Percentiles rank a stretch among this genome's conserved stretches.
Conservation (phyloP, 768 basidiomycete genomes). For the Lactarius vividus region DNA sequence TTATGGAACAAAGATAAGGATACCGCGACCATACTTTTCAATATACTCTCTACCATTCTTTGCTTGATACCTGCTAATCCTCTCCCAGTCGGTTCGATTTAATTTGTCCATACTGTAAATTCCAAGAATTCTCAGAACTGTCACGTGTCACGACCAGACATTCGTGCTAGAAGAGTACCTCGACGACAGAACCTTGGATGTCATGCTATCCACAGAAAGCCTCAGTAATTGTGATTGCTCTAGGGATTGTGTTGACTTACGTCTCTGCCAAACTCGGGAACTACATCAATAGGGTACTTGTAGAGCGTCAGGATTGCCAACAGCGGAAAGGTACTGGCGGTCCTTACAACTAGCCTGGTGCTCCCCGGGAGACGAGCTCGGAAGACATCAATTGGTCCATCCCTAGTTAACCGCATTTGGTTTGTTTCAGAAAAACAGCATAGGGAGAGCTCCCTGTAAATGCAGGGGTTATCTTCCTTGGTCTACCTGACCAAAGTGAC, state of each 20-base stretch:
- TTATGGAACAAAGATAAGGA: neutral
- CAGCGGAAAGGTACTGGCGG: too few relatives aligned
- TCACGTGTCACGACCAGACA: neutral
- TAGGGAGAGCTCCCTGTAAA: slow-evolving; percentile 19
- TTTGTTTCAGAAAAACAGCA: slow-evolving; percentile 23
- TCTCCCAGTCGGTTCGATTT: slow-evolving; percentile 19
- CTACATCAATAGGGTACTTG: slow-evolving; percentile 24
- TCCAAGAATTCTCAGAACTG: slow-evolving; percentile 13
- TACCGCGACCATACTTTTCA: neutral
- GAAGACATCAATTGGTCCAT: slow-evolving; percentile 22
- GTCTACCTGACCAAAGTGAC: neutral
- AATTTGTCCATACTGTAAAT: slow-evolving; percentile 15
- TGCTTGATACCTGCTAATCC: slow-evolving; percentile 5
- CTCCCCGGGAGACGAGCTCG: slow-evolving; percentile 22
- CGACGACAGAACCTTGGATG: slow-evolving; percentile 13
- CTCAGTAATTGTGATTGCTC: neutral
- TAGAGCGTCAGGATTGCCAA: neutral
- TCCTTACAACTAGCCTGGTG: slow-evolving; percentile 20
- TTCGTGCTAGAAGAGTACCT: neutral
- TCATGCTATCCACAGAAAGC: slow-evolving; percentile 1
- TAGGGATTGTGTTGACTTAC: slow-evolving; percentile 1
- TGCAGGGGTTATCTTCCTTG: neutral
- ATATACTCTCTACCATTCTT: slow-evolving; percentile 2
- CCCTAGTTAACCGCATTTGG: slow-evolving; percentile 15
- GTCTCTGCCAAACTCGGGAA: slow-evolving; percentile 16